phyloP scores from a whole-genome alignment of 306 rosid species.

The Cercis canadensis region DNA sequence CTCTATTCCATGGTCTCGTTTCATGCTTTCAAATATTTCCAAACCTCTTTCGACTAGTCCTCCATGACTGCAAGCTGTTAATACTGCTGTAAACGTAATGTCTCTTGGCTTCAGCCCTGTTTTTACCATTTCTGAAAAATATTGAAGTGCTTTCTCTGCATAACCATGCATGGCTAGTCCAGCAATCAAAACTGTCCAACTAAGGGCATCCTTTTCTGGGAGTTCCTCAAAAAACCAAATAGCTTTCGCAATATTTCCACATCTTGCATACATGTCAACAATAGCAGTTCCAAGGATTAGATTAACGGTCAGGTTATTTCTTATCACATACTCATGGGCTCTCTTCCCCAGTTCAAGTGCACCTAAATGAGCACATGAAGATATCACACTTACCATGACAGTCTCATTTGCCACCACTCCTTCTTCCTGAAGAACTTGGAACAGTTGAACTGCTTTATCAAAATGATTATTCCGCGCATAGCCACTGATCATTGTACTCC shows the following conservation, averaged over 20 bases:
- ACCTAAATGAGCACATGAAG: constrained; percentile 58
- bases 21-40: constrained; percentile 49
- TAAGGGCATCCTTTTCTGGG: constrained; percentile 39
- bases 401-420: constrained; percentile 53
- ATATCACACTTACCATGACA: constrained; percentile 54
- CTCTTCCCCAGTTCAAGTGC: constrained; percentile 49
- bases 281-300: constrained; percentile 52
- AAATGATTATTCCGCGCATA: constrained; percentile 41
- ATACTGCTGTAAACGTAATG: constrained; percentile 53
- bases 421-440: constrained; percentile 39
- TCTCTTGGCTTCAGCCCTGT: constrained; percentile 41
- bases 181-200: constrained; percentile 56
- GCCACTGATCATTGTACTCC: constrained; percentile 55
- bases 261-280: constrained; percentile 57
- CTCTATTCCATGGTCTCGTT: constrained; percentile 40
- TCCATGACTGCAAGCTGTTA: constrained; percentile 53
- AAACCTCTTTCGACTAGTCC: constrained; percentile 45
- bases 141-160: constrained; percentile 46
- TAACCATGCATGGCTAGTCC: constrained; percentile 54
- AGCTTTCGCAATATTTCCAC: constrained; percentile 54
- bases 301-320: constrained; percentile 44
- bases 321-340: constrained; percentile 45
- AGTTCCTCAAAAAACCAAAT: constrained; percentile 40
- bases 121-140: constrained; percentile 43
- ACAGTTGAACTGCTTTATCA: constrained; percentile 42